These are phyloP conservation scores for Zea mays DNA, from an alignment of 176 grass and related monocot species.

Conservation along the genomic window DNA sequence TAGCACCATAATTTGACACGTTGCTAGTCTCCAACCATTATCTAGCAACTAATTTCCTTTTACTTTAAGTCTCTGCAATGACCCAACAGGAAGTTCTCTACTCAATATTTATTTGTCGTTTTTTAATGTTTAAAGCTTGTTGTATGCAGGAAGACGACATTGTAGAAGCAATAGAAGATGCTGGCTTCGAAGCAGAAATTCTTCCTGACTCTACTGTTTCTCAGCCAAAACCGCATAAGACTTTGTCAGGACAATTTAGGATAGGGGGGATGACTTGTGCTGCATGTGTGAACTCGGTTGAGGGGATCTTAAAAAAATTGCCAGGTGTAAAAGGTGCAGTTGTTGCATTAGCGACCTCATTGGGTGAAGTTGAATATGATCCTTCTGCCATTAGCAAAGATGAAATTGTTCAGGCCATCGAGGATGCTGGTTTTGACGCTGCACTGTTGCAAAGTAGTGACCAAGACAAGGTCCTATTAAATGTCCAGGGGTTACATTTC, in stretches of 20 bases:
- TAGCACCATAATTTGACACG: neutral
- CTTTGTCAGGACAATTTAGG: slow-evolving; percentile 80
- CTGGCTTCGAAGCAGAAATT: slow-evolving; percentile 88
- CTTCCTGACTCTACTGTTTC: slow-evolving; percentile 66
- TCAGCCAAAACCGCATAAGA: slow-evolving; percentile 60
- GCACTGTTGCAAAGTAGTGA: slow-evolving; percentile 75
- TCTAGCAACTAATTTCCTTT: slow-evolving; percentile 28
- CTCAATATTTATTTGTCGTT: neutral
- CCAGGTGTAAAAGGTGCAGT: slow-evolving; percentile 82
- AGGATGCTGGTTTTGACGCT: slow-evolving; percentile 95
- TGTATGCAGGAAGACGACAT: slow-evolving; percentile 83
- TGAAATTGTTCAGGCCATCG: slow-evolving; percentile 78
- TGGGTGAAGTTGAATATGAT: slow-evolving; percentile 82
- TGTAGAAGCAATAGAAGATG: slow-evolving; percentile 82
- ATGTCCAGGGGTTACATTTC: slow-evolving; percentile 49
- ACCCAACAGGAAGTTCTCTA: neutral
- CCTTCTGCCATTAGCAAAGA: slow-evolving; percentile 65
- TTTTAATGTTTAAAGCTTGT: slow-evolving; percentile 30
- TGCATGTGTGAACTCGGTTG: slow-evolving; percentile 89
- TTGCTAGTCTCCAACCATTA: neutral
- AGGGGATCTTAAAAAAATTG: slow-evolving; percentile 78
- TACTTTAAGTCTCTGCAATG: neutral
- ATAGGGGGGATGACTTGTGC: slow-evolving; percentile 95
- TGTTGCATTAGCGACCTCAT: slow-evolving; percentile 79
- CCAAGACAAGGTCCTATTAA: slow-evolving; percentile 70